phyloP scores from a whole-genome alignment of 2,329 filamentous ascomycete genomes.

The Trichoderma citrinoviride region DNA sequence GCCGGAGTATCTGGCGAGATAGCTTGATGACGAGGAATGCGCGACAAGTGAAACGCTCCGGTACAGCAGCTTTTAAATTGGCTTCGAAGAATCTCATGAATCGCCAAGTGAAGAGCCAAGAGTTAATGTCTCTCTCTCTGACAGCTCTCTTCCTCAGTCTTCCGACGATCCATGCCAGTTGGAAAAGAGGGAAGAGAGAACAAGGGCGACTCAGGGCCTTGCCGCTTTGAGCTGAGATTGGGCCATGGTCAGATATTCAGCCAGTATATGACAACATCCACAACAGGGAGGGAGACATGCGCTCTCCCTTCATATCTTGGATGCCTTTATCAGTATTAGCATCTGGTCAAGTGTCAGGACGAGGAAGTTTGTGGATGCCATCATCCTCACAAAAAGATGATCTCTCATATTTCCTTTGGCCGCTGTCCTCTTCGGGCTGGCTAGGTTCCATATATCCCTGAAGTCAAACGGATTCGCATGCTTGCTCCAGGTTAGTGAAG shows the following conservation, averaged over 20 bases:
- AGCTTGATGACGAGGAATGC: conserved; percentile 21
- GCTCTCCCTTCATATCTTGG: neutral
- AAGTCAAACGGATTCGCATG: neutral
- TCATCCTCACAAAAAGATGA: neutral
- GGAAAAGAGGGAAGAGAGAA: neutral
- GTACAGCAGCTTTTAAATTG: neutral
- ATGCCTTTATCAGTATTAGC: neutral
- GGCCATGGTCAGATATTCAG: neutral
- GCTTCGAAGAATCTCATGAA: neutral
- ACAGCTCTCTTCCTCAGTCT: neutral
- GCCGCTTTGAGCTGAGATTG: neutral
- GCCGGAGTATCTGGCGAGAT: conserved; percentile 1
- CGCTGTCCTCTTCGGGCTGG: neutral
- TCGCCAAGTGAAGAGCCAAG: neutral
- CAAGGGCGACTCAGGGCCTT: neutral
- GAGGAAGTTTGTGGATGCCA: neutral
- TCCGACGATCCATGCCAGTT: conserved; percentile 25
- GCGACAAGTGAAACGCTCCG: conserved; percentile 14
- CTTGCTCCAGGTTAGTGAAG: neutral
- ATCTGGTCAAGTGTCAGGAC: neutral
- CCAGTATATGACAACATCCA: neutral
- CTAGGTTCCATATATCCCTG: neutral
- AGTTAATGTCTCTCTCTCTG: neutral
- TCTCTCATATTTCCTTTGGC: neutral
- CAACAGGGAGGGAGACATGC: neutral